Evolutionary conservation across 108 stramenopile genomes (phyloP), one percentile per base, ranked within the genome.

Genomic region (Parietichytrium sp.): DNA sequence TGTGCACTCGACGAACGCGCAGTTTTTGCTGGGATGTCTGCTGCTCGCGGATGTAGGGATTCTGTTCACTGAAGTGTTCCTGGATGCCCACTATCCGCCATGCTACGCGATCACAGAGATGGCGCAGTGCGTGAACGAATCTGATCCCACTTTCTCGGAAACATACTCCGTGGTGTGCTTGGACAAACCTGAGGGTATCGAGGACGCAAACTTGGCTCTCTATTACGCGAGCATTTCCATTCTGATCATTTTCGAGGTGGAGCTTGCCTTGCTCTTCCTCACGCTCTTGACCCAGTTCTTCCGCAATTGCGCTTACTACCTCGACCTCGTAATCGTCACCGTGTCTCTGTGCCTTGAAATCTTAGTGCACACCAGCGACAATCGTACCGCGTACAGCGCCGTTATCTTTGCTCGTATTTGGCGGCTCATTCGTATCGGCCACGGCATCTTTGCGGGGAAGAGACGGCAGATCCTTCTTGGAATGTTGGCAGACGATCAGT

Each of bases 381-480:
- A 72, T 27, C 38, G 45, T 42, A 42, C 61, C 42, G 20, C 45
- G 10, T 33, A 33, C 38, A 45, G 38, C n/a, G 61, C 61, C 20
- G 38, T 72, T 27, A 45, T 72, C 2, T 23, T 72, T 10, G 61
- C 61, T 25, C 61, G 61, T 23, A 42, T 72, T 6, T 72, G 61
- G 61, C 61, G 61, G 23, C 61, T 72, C 33, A 72, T 72, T 72
- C 61, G 61, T 72, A 72, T 72, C 61, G 45, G 61, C 33, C 61
- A 72, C 20, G 61, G 61, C 20, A 16, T 72, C 2, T 72, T 72
- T 27, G 45, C 61, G 10, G 45, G 38, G 38, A 72, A 72, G 61
- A 33, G 61, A 13, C 61, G 61, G 10, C 61, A 72, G 61, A 33
- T 72, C 20, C 8, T 72, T 0, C 38, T 42, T 6, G 20, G 33